Conservation (phyloP, 2,329 filamentous ascomycete species). For the Sclerotinia subarctica region DNA sequence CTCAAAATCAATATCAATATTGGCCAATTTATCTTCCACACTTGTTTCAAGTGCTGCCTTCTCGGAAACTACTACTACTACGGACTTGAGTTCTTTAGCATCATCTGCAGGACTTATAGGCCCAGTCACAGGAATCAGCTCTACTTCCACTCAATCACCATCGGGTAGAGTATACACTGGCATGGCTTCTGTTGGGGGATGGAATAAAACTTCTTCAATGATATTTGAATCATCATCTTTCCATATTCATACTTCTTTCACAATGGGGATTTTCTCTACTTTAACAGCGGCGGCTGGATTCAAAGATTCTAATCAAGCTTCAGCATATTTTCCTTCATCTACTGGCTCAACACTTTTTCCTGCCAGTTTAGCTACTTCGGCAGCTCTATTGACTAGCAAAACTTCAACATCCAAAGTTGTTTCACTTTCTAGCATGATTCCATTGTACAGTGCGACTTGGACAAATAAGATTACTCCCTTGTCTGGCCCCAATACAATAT, state of each 20-base stretch:
- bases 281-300: slow-evolving; percentile 27
- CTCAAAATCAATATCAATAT: background rate
- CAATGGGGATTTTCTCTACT: slow-evolving; percentile 17
- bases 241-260: slow-evolving; percentile 21
- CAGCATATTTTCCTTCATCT: background rate
- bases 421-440: background rate
- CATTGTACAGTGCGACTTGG: background rate
- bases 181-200: slow-evolving; percentile 24
- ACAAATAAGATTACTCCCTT: background rate
- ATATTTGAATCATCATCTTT: slow-evolving; percentile 3
- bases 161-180: slow-evolving; percentile 22
- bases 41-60: background rate
- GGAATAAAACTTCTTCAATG: slow-evolving; percentile 27
- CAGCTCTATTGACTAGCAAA: background rate
- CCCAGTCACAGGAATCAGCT: too few species aligned
- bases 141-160: background rate
- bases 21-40: background rate
- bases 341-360: background rate
- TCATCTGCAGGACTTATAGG: too few species aligned
- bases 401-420: background rate
- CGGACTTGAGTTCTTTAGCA: too few species aligned
- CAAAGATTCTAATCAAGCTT: slow-evolving; percentile 15
- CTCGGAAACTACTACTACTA: background rate
- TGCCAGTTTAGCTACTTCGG: slow-evolving; percentile 7
- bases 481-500: background rate